These are phyloP conservation scores for Colletotrichum horii DNA, from an alignment of 2,329 filamentous ascomycete species.

Conservation along the genomic window DNA sequence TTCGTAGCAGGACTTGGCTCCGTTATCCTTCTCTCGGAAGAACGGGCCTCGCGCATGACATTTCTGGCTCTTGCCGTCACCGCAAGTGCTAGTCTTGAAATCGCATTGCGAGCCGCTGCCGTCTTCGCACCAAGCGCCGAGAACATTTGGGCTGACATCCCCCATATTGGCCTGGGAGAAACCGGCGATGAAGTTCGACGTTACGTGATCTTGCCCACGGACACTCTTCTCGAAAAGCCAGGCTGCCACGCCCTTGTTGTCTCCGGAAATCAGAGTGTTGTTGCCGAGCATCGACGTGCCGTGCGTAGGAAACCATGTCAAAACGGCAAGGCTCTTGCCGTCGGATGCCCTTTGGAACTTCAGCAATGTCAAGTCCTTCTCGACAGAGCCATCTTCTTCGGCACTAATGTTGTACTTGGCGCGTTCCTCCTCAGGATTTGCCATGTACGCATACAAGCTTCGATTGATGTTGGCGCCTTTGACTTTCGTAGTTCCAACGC, in stretches of 20 bases:
- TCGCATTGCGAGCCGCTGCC: conserved; percentile 73
- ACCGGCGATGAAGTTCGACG: conserved; percentile 78
- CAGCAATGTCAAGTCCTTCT: conserved; percentile 72
- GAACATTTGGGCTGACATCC: conserved; percentile 84
- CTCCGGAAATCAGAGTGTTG: conserved; percentile 86
- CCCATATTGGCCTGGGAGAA: conserved; percentile 93
- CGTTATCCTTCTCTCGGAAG: conserved; percentile 70
- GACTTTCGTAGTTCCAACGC: conserved; percentile 67
- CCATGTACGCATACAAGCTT: conserved; percentile 85
- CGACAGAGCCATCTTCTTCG: conserved; percentile 44
- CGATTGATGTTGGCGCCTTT: conserved; percentile 85
- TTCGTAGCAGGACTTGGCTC: conserved; percentile 77
- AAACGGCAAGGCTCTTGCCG: conserved; percentile 75
- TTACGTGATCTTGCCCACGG: conserved; percentile 54
- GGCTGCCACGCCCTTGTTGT: conserved; percentile 93
- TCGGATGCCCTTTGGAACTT: conserved; percentile 75
- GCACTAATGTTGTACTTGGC: conserved; percentile 61
- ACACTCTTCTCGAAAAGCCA: conserved; percentile 80
- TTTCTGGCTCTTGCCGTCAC: conserved; percentile 65
- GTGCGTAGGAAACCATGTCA: conserved; percentile 92
- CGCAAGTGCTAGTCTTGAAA: conserved; percentile 81
- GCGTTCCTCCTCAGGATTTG: conserved; percentile 81
- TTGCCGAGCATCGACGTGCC: conserved; percentile 90
- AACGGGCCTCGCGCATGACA: conserved; percentile 76
- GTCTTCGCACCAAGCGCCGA: conserved; percentile 87